Percentiles rank a stretch among this genome's conserved stretches.
These are phyloP conservation scores for Russula sp. DNA, from an alignment of 768 basidiomycete genomes.

Conservation along the genomic window DNA sequence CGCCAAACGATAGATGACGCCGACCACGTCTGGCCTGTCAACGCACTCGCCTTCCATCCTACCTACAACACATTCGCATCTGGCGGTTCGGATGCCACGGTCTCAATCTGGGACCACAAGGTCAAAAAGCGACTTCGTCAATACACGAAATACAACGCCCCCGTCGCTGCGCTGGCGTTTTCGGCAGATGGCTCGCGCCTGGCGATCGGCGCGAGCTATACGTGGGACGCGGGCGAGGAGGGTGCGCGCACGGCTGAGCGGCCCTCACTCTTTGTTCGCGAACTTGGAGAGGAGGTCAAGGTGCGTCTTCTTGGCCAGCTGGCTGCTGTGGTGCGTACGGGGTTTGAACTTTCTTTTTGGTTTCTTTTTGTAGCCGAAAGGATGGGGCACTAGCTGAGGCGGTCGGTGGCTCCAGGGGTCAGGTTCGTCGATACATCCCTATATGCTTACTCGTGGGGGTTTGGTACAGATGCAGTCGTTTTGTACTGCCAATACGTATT, in stretches of 20 bases:
- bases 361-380: slow-evolving; percentile 10
- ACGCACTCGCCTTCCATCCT: slow-evolving; percentile 92
- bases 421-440: neutral
- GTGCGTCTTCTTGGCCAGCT: slow-evolving; percentile 38
- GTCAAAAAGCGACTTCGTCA: slow-evolving; percentile 94
- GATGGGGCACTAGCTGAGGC: slow-evolving; percentile 15
- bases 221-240: slow-evolving; percentile 84
- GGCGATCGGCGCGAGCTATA: slow-evolving; percentile 84
- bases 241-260: slow-evolving; percentile 62
- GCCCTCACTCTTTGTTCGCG: slow-evolving; percentile 46
- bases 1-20: slow-evolving; percentile 84
- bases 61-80: slow-evolving; percentile 94
- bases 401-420: neutral
- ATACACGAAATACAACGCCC: slow-evolving; percentile 72
- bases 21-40: slow-evolving; percentile 97
- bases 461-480: neutral
- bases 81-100: slow-evolving; percentile 89
- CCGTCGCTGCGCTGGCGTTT: slow-evolving; percentile 79
- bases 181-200: slow-evolving; percentile 79
- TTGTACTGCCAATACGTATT: neutral
- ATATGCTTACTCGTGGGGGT: neutral
- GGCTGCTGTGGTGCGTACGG: neutral
- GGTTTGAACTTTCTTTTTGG: neutral
- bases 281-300: slow-evolving; percentile 76
- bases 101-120: slow-evolving; percentile 96